phyloP scores from a whole-genome alignment of 176 grass and related monocot genomes.

The Microstegium vimineum region DNA sequence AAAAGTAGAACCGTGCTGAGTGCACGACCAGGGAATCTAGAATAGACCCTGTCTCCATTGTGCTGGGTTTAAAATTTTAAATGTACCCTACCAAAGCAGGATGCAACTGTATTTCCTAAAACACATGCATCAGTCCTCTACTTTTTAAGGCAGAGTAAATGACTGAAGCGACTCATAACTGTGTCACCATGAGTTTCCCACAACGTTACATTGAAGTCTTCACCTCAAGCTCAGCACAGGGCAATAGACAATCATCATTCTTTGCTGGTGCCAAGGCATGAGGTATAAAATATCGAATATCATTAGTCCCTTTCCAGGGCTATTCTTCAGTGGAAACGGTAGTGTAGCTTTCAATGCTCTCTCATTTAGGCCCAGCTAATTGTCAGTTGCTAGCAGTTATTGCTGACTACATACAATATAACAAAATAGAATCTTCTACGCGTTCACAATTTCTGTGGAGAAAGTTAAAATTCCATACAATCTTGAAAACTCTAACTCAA shows the following conservation, averaged over 20 bases:
- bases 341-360: background rate
- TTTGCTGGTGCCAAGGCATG: background rate
- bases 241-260: background rate
- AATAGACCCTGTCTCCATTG: too few species aligned
- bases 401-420: background rate
- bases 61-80: too few species aligned
- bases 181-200: background rate
- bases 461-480: background rate
- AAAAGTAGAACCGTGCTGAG: too few species aligned
- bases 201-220: background rate
- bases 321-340: background rate
- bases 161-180: background rate
- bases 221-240: background rate
- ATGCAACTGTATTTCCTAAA: background rate
- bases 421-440: background rate
- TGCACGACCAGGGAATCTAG: too few species aligned
- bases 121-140: background rate
- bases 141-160: background rate
- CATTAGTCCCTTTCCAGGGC: background rate
- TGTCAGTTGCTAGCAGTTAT: background rate
- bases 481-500: background rate
- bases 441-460: background rate
- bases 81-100: too few species aligned
- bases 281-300: background rate
- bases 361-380: background rate